Evolutionary conservation across 2,329 filamentous ascomycete species (phyloP), one percentile per base, ranked within the genome.

Genomic region (Calonectria henricotiae): DNA sequence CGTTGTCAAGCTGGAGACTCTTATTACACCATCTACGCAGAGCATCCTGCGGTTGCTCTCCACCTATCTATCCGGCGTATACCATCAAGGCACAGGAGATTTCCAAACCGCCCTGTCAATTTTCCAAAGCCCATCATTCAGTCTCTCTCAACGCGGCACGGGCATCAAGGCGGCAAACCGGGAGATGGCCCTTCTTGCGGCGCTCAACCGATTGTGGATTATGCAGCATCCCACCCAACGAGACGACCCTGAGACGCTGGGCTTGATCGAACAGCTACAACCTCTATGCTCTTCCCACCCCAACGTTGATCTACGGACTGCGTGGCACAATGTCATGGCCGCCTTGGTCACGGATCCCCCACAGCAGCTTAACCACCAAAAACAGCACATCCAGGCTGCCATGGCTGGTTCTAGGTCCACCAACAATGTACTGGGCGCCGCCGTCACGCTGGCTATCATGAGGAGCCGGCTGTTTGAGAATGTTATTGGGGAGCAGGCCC

Each of bases 361-460:
- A 75, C 89, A 86, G 61, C 89, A 92, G 30, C 92, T 96, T 71
- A 91, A 94, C 69, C 89, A 92, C 71, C 91, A 93, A 67, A 98
- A 98, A 82, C 89, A 92, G 46, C 90, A 92, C 77, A 91, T 98
- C 65, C 91, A 94, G 71, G 86, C 88, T 44, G 93, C 94, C 2
- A 87, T 98, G 47, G 87, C 88, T 44, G 89, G 90, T 3, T 92
- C 93, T 13, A 92, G 92, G 73, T 85, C 86, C 8, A 91, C 92
- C 9, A 86, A 87, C 65, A 98, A 98, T 79, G 90, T 90, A 35
- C 93, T 97, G 73, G 92, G 95, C 65, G 88, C 95, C n/a, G 92
- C 92, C 58, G 93, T 98, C 73, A 91, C 93, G 6, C 89, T 98
- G 69, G 95, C 91, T 75, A 91, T 96, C 73, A 97, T 98, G 93